Evolutionary conservation across 352 stramenopile genomes (phyloP).

Genomic region (Peronosclerospora sorghi): DNA sequence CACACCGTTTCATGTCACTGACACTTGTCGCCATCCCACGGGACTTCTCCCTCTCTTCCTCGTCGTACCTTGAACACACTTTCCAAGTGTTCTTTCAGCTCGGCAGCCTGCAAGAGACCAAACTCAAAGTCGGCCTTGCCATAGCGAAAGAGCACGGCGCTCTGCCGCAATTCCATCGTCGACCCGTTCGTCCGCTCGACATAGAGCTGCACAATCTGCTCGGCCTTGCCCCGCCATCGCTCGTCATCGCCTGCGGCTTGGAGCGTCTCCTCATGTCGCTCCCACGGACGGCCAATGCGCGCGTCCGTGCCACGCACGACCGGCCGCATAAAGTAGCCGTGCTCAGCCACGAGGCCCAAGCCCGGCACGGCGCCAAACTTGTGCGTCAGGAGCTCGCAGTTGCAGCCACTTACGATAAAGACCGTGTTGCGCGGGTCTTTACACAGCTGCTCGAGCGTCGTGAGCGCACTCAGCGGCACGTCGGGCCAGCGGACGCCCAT

Average conservation of each 20-base stretch:
- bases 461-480: constrained; percentile 50
- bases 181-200: constrained; percentile 96
- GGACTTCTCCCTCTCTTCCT: too few species aligned
- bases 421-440: constrained; percentile 92
- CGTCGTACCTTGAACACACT: constrained; percentile 72
- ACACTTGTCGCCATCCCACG: too few species aligned
- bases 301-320: constrained; percentile 54
- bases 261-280: constrained; percentile 57
- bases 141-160: constrained; percentile 97
- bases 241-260: constrained; percentile 39
- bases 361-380: constrained; percentile 91
- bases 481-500: constrained; percentile 68
- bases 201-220: constrained; percentile 96
- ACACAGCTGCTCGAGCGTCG: constrained; percentile 88
- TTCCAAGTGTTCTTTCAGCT: constrained; percentile 95
- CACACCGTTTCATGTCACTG: background rate
- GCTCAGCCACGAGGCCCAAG: constrained; percentile 95
- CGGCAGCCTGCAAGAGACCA: constrained; percentile 92
- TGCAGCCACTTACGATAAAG: constrained; percentile 96
- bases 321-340: constrained; percentile 93
- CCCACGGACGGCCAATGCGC: constrained; percentile 57
- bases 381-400: constrained; percentile 91
- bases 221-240: constrained; percentile 91
- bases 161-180: constrained; percentile 95
- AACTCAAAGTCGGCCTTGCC: constrained; percentile 98